Evolutionary conservation across 192 early-diverging fungal genomes (phyloP).

Genomic region (Podochytrium sp.): DNA sequence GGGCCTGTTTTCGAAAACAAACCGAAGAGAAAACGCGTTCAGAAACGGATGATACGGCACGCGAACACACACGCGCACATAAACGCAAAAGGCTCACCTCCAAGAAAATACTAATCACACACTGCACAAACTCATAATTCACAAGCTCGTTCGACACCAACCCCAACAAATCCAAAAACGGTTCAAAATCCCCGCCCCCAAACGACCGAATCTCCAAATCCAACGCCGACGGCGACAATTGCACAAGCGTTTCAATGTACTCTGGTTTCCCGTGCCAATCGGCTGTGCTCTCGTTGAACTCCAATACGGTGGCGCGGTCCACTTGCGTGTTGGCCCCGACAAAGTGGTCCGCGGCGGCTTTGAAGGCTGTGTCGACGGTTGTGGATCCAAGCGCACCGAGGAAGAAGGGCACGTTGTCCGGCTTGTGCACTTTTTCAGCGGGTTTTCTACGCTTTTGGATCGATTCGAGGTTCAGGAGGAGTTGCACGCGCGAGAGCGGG

Average conservation of each 20-base stretch:
- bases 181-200: constrained; percentile 65
- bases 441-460: constrained; percentile 95
- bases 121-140: constrained; percentile 89
- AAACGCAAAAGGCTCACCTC: constrained; percentile 35
- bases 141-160: constrained; percentile 62
- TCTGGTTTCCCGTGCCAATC: constrained; percentile 69
- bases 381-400: constrained; percentile 76
- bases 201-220: constrained; percentile 86
- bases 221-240: constrained; percentile 72
- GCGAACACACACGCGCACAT: background rate
- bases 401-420: constrained; percentile 96
- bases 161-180: constrained; percentile 70
- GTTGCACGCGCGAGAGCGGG: constrained; percentile 90
- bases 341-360: constrained; percentile 39
- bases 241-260: constrained; percentile 67
- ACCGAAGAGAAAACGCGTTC: background rate
- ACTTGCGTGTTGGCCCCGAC: constrained; percentile 39
- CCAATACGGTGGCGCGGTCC: constrained; percentile 47
- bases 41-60: too few relatives aligned
- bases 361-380: constrained; percentile 59
- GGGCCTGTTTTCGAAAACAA: constrained; percentile 49
- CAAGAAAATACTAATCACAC: constrained; percentile 78
- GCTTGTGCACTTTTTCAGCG: constrained; percentile 82
- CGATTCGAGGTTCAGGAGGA: constrained; percentile 81
- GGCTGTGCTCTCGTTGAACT: constrained; percentile 62